Conservation (phyloP, 2,329 filamentous ascomycete species). For the Arthrobotrys megalospora region DNA sequence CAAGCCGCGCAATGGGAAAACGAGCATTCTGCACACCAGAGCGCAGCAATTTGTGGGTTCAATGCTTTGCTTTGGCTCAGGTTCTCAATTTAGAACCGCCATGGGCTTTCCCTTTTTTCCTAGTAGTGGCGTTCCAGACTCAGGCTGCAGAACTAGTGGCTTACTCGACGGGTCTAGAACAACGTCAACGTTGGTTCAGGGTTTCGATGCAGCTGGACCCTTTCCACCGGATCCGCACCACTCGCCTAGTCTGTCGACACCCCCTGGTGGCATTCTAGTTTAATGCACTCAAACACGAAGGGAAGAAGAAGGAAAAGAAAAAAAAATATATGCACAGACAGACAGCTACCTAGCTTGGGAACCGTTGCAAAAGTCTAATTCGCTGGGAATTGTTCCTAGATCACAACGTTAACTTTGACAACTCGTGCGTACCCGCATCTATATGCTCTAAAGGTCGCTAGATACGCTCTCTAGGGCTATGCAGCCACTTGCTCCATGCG, state of each 20-base stretch:
- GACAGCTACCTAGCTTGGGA: slow-evolving; percentile 37
- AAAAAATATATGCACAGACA: slow-evolving; percentile 34
- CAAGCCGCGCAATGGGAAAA: slow-evolving; percentile 25
- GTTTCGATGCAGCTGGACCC: slow-evolving; percentile 49
- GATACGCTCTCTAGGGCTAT: slow-evolving; percentile 34
- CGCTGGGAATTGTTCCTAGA: slow-evolving; percentile 13
- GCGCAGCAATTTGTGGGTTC: slow-evolving; percentile 17
- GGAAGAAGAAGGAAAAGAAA: slow-evolving; percentile 3
- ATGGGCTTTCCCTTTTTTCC: slow-evolving; percentile 9
- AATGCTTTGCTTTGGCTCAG: slow-evolving; percentile 13
- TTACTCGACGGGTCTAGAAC: slow-evolving; percentile 53
- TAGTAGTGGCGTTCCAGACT: slow-evolving; percentile 43
- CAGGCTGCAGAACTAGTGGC: slow-evolving; percentile 19
- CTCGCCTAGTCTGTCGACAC: slow-evolving; percentile 34
- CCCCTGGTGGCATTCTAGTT: slow-evolving; percentile 41
- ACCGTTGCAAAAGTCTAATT: slow-evolving; percentile 37
- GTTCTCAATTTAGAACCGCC: slow-evolving; percentile 53
- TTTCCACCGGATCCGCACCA: slow-evolving; percentile 50
- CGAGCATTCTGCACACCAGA: slow-evolving; percentile 14
- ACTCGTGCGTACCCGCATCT: slow-evolving; percentile 28
- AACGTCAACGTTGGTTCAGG: slow-evolving; percentile 28
- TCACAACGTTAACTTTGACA: slow-evolving; percentile 23
- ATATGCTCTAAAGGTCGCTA: slow-evolving; percentile 31
- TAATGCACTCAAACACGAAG: slow-evolving; percentile 56
- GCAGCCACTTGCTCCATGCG: slow-evolving; percentile 33